Evolutionary conservation across 1,139 yeast species (phyloP), one percentile per base, ranked within the genome.

Genomic region (Nematodospora anomalae): DNA sequence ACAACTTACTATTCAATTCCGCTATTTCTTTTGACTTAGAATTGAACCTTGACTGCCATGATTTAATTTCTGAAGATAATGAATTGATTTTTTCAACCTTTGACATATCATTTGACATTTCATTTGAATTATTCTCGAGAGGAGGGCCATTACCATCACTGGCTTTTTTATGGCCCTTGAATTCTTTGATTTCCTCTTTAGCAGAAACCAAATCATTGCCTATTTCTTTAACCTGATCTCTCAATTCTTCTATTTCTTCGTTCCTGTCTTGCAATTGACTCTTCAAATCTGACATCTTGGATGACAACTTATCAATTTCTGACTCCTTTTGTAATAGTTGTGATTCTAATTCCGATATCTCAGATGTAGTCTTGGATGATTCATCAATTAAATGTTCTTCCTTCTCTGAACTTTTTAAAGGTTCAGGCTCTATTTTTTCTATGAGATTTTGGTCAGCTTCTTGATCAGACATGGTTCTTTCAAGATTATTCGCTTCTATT

Each of bases 201-300:
- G 80, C 69, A 2, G 67, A 63, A 0, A 87, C 94, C 16, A 87
- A 65, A 35, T 86, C 94, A 50, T 83, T 76, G 1, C 96, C 96
- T 14, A 88, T 71, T 34, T 76, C 79, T 46, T 74, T 75, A 33
- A 88, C 59, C 84, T 80, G 83, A 40, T 86, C 96, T 45, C 82
- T 74, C 36, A 84, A 68, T 33, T 63, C 65, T 26, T 76, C 82
- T 15, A 79, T 63, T 44, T 81, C 85, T 33, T 79, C 83, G 6
- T 48, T 42, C 41, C 71, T 71, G 21, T 53, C 41, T 24, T 51
- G 47, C 22, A 62, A 45, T 6, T 37, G 54, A 55, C 3, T 47
- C 29, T 32, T 52, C 57, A 32, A 51, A 36, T 8, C 39, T 33
- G 29, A 46, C 43, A 42, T 26, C 30, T 35, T 40, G 11, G 16